Base-by-base conservation (phyloP, 1,139 yeast genomes). In the Pichia sp. region DNA sequence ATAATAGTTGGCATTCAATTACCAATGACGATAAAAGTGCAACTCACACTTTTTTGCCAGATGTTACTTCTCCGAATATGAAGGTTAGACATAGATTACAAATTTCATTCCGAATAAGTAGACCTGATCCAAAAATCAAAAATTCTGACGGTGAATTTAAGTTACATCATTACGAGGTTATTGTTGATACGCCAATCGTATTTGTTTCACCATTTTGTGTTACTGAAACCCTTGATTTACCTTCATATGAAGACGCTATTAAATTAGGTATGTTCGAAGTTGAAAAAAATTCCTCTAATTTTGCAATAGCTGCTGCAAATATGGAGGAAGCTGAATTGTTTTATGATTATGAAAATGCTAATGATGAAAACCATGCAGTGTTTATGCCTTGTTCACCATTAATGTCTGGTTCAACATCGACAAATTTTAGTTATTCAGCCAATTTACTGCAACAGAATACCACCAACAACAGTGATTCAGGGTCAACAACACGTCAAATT, bases 161-260 rank as follows among this genome's bases (percentile, higher is more conserved):
- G 54, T 68, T 84, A 67, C 90, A 87, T 56, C 95, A 87, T 62
- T 89, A 82, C 59, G 96, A 89, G 57, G 95, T 89, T 39, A 81
- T 87, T 42, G 84, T 89, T 38, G 96, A 87, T 60, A 85, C 96
- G 0, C 96, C 96, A 0, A 71, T 89, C 43, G 72, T 75, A 29
- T 68, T 89, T 43, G 70, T 87, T 39, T 82, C 94, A 44, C 76
- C 87, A 26, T 74, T 78, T 51, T 87, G 96, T 66, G 74, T 71
- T 39, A 76, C 73, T 12, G 89, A 75, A 3, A 80, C 81, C 37
- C 69, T 81, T 39, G 86, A 82, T 41, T 70, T 87, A 43, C 96
- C 96, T 0, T 73, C 76, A 32, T 87, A 87, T 55, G 71, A 61
- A 22, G 54, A 54, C 41, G 65, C 60, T 4, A 58, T 60, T 12